These are phyloP conservation scores for Entomophthora muscae DNA, from an alignment of 371 early-diverging fungal species.

Conservation along the genomic window DNA sequence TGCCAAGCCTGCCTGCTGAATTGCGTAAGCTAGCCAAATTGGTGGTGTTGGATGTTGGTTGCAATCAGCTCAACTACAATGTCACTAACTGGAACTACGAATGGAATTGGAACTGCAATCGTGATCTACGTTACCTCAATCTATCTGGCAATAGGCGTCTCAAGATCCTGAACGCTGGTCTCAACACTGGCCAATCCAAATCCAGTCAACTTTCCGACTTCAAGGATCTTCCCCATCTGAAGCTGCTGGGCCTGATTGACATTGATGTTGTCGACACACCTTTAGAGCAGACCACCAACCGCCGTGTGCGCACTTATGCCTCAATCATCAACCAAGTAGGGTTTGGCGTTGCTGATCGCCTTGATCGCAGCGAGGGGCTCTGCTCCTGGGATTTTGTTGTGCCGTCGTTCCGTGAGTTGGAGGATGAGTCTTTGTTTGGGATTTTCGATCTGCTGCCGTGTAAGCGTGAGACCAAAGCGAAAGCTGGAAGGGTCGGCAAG, in stretches of 20 bases:
- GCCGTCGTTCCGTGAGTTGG: constrained; percentile 61
- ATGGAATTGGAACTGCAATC: constrained; percentile 95
- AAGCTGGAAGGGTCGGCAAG: constrained; percentile 22
- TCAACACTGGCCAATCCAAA: constrained; percentile 12
- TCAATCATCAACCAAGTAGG: constrained; percentile 61
- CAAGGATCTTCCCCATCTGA: constrained; percentile 46
- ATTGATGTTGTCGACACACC: constrained; percentile 62
- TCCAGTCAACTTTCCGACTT: constrained; percentile 39
- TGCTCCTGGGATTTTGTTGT: constrained; percentile 66
- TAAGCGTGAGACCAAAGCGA: constrained; percentile 31
- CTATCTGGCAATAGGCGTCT: constrained; percentile 78
- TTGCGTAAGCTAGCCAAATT: constrained; percentile 63
- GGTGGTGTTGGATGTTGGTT: constrained; percentile 64
- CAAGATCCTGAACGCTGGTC: constrained; percentile 55
- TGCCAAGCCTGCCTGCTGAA: constrained; percentile 78
- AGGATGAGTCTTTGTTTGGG: constrained; percentile 78
- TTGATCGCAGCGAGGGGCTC: constrained; percentile 38
- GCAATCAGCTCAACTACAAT: constrained; percentile 79
- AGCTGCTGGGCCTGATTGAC: constrained; percentile 74
- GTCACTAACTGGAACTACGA: constrained; percentile 89
- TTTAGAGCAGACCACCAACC: constrained; percentile 62
- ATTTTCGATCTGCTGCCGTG: constrained; percentile 59
- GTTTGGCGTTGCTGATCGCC: constrained; percentile 74
- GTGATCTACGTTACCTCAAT: constrained; percentile 72
- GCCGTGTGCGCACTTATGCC: constrained; percentile 75